Evolutionary conservation across 495 filamentous ascomycete genomes (phyloP), one percentile per base, ranked within the genome.

Genomic region (Pyrenula massariospora): DNA sequence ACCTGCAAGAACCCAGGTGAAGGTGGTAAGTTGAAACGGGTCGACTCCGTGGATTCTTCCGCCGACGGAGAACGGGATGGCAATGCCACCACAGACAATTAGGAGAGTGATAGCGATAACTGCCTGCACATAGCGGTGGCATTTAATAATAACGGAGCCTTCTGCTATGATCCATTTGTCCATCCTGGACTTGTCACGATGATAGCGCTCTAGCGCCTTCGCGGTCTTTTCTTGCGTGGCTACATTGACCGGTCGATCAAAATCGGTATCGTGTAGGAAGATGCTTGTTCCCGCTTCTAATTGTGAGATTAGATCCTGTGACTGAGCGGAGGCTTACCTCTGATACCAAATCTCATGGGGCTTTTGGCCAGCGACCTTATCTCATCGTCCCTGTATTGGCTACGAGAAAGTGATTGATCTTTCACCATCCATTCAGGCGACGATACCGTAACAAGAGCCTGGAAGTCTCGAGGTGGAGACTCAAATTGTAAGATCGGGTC

Each of bases 1-100:
- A 0, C 57, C 69, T 1, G 67, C 62, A 10, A 71, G 24, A 1
- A 67, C 56, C 69, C 69, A 72, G 25, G 56, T 49, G 53, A 62
- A 71, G 2, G 57, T 65, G 1, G 69, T 65, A 57, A 71, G 61
- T 49, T 70, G 63, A 60, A 67, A 72, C 0, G 69, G 70, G 52
- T 71, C 69, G 1, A 72, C 69, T 21, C 57, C 68, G 2, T 3
- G 12, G 53, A 71, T 64, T 15, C 66, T 50, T 0, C 56, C 12
- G 10, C 58, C 55, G 12, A 70, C 65, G 1, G 56, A 54, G 10
- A 65, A 56, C 12, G 62, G 64, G 23, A 68, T 56, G 5, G 25
- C 59, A 25, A 62, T 22, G 12, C 59, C 60, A 12, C 60, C 60
- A 0, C 61, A 22, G 2, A 60, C 52, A 20, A 60, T 25, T 20